These are phyloP conservation scores for Trichophyton simii DNA, from an alignment of 2,329 filamentous ascomycete genomes.

Conservation along the genomic window DNA sequence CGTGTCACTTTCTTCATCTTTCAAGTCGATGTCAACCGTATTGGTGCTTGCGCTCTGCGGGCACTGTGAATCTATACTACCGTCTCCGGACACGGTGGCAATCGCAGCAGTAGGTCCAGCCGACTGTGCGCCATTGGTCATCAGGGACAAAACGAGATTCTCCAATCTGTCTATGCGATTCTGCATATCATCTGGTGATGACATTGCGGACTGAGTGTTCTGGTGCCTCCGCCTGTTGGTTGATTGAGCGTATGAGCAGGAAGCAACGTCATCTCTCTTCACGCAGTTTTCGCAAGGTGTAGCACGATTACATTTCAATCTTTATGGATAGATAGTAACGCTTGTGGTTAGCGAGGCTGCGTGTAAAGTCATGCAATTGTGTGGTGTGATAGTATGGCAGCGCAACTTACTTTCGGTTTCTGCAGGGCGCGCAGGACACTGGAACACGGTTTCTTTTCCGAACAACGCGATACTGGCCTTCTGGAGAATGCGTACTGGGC, in stretches of 20 bases:
- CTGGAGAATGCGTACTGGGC: slow-evolving; percentile 58
- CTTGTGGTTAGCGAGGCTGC: slow-evolving; percentile 3
- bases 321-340: slow-evolving; percentile 17
- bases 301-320: slow-evolving; percentile 82
- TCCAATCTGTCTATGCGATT: slow-evolving; percentile 93
- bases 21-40: slow-evolving; percentile 31
- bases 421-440: slow-evolving; percentile 79
- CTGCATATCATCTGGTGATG: slow-evolving; percentile 88
- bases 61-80: slow-evolving; percentile 27
- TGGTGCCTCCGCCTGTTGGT: slow-evolving; percentile 68
- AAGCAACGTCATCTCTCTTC: slow-evolving; percentile 66
- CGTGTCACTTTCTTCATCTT: slow-evolving; percentile 54
- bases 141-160: slow-evolving; percentile 78
- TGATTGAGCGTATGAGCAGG: slow-evolving; percentile 73
- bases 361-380: slow-evolving; percentile 10
- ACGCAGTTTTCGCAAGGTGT: slow-evolving; percentile 90
- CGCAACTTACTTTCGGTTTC: slow-evolving; percentile 63
- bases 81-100: slow-evolving; percentile 39
- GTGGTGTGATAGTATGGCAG: slow-evolving; percentile 7
- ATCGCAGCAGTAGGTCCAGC: slow-evolving; percentile 45
- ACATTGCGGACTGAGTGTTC: slow-evolving; percentile 42
- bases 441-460: slow-evolving; percentile 86
- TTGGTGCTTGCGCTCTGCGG: slow-evolving; percentile 25
- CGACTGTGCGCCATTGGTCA: slow-evolving; percentile 70
- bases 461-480: slow-evolving; percentile 75